These are phyloP conservation scores for Hyphodiscus hymeniophilus DNA, from an alignment of 495 filamentous ascomycete genomes.

Conservation along the genomic window DNA sequence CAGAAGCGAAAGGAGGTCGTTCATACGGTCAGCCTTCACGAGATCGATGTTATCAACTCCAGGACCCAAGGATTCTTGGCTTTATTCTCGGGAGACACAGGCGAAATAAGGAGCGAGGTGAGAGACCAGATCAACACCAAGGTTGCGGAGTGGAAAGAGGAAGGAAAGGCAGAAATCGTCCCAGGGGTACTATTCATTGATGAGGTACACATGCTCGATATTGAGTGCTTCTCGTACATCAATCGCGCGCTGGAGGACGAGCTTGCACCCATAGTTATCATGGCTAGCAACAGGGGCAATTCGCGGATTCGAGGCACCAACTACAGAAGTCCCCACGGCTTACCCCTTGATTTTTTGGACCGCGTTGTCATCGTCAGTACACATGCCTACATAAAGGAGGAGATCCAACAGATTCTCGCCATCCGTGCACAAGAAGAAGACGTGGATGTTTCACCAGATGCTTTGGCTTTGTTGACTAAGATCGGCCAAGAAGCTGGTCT, in stretches of 20 bases:
- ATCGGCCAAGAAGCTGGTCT: slow-evolving; percentile 90
- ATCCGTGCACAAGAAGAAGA: slow-evolving; percentile 95
- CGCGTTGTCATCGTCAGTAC: slow-evolving; percentile 96
- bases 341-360: slow-evolving; percentile 94
- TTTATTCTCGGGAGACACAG: slow-evolving; percentile 94
- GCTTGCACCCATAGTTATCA: slow-evolving; percentile 94
- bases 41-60: slow-evolving; percentile 99
- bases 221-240: slow-evolving; percentile 97
- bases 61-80: slow-evolving; percentile 93
- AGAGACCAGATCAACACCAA: slow-evolving; percentile 98
- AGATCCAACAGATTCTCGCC: slow-evolving; percentile 82
- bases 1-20: slow-evolving; percentile 96
- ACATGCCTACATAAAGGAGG: slow-evolving; percentile 73
- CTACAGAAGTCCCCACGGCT: slow-evolving; percentile 82
- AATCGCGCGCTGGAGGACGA: slow-evolving; percentile 94
- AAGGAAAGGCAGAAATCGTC: slow-evolving; percentile 96
- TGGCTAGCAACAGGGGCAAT: slow-evolving; percentile 96
- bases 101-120: slow-evolving; percentile 95
- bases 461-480: slow-evolving; percentile 85
- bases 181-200: slow-evolving; percentile 98
- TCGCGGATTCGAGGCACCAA: slow-evolving; percentile 89
- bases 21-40: slow-evolving; percentile 93
- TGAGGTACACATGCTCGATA: slow-evolving; percentile 99
- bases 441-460: slow-evolving; percentile 80
- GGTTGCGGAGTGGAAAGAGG: slow-evolving; percentile 97